Conservation (phyloP, 2,329 filamentous ascomycete genomes). For the Colletotrichum lentis region DNA sequence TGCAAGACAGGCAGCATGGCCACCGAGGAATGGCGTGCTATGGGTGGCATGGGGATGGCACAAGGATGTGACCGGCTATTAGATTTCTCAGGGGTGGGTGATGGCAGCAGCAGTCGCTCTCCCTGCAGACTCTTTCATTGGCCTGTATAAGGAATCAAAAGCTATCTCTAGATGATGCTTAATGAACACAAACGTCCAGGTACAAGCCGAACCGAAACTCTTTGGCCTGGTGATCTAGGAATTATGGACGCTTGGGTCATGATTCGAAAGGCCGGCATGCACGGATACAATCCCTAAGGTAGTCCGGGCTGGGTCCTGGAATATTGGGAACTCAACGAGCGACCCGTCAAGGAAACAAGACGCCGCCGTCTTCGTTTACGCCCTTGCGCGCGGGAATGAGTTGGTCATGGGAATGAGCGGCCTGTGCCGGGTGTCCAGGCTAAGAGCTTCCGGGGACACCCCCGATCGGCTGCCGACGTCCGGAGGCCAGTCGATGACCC, state of each 20-base stretch:
- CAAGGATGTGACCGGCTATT: slow-evolving; percentile 18
- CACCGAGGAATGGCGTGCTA: slow-evolving; percentile 16
- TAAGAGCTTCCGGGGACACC: slow-evolving; percentile 4
- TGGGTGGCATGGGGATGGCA: slow-evolving; percentile 9
- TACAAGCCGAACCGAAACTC: background rate
- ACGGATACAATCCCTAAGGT: background rate
- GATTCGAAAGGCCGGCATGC: too few species aligned
- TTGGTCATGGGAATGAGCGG: slow-evolving; percentile 15
- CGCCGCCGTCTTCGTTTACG: background rate
- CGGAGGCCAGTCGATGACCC: slow-evolving; percentile 6
- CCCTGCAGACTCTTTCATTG: slow-evolving; percentile 2
- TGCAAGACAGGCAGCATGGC: slow-evolving; percentile 15
- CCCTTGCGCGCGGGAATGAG: background rate
- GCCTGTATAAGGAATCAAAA: slow-evolving; percentile 22
- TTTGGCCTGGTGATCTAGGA: background rate
- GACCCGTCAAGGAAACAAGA: background rate
- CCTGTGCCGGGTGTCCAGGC: slow-evolving; percentile 10
- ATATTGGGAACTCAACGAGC: background rate
- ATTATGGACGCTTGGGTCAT: background rate
- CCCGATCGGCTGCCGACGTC: slow-evolving; percentile 12
- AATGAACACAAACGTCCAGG: slow-evolving; percentile 23
- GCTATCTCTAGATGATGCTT: slow-evolving; percentile 33
- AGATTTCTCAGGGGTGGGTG: slow-evolving; percentile 21
- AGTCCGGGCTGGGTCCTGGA: background rate
- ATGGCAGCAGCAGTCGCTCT: background rate